Evolutionary conservation across 106 monocot species (phyloP), one percentile per base, ranked within the genome.

Genomic region (Cymbidium sinense): DNA sequence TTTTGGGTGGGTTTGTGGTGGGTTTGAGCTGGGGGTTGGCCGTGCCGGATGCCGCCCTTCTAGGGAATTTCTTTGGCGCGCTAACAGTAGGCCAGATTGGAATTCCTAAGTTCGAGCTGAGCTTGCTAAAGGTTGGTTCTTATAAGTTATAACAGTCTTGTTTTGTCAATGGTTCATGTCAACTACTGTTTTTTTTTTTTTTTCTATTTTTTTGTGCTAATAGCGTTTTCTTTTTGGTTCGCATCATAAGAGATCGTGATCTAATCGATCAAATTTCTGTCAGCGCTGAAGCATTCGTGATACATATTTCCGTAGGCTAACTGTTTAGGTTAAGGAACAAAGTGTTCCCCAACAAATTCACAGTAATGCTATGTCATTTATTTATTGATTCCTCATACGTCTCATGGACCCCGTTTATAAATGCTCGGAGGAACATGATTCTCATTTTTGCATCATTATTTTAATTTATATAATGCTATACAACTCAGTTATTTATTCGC

Each of bases 61-160:
- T 98, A 2, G 96, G 96, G 12, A 98, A 98, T 75, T 92, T 94
- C 78, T 88, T 94, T 30, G 96, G 96, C 31, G 85, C 96, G 7
- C 78, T 90, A 65, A 90, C 96, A 15, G 94, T 98, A 2, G 79
- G 82, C 27, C 96, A 98, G 75, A 82, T 94, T 28, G 96, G 96
- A 8, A 70, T 98, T 8, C 96, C 96, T 29, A 86, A 81, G 31
- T 94, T 98, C 79, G 85, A 90, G 19, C 82, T 13, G 28, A 44
- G 30, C 39, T 82, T 94, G 77, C 27, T 98, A 70, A 85, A 98
- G 94, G 96, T 98, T 58, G 7, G 80, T 39, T 21, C 21, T 64
- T 23, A 20, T 75, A 50, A 67, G 23, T 69, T 13, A 27, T 74
- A 76, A 43, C 27, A 47, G 12, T 20, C 23, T 43, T 74, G 13